Conservation (phyloP, 2,329 filamentous ascomycete species). For the Ceratocystis albifundus region DNA sequence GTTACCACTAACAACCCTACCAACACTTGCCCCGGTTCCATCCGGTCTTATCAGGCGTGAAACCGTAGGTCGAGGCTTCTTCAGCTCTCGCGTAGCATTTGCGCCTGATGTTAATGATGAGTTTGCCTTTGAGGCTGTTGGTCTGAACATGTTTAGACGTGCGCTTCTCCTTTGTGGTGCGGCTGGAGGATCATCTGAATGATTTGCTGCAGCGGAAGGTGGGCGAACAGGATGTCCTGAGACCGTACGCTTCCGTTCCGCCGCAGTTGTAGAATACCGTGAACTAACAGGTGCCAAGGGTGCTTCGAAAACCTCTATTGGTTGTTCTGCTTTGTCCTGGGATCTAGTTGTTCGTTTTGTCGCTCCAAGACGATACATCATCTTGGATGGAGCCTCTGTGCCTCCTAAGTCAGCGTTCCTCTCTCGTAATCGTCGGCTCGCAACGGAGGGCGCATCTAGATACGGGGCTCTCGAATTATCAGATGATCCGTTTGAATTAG, state of each 20-base stretch:
- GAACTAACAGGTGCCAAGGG: conserved; percentile 31
- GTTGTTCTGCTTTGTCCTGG: conserved; percentile 31
- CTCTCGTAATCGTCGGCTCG: conserved; percentile 43
- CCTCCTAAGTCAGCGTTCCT: conserved; percentile 22
- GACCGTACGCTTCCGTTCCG: conserved; percentile 79
- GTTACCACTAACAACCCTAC: conserved; percentile 81
- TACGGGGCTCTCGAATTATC: conserved; percentile 12
- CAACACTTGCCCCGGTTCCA: conserved; percentile 58
- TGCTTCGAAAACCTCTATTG: conserved; percentile 33
- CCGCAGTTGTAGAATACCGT: conserved; percentile 34
- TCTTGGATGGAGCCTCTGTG: conserved; percentile 42
- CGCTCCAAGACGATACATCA: conserved; percentile 44
- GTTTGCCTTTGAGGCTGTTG: conserved; percentile 54
- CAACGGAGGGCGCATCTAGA: conserved; percentile 41
- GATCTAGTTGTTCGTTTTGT: conserved; percentile 34
- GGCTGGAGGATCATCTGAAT: conserved; percentile 47
- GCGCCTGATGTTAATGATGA: conserved; percentile 29
- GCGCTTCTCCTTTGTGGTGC: conserved; percentile 59
- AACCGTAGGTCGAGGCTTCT: conserved; percentile 68
- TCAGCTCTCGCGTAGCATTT: conserved; percentile 53
- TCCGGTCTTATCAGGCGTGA: conserved; percentile 54
- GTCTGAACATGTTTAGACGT: conserved; percentile 56
- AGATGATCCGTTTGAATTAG: conserved; percentile 23
- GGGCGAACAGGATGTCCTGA: conserved; percentile 62
- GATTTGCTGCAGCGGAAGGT: conserved; percentile 32